Base-by-base conservation (phyloP, 352 stramenopile genomes). In the Thalassiosira gravida region DNA sequence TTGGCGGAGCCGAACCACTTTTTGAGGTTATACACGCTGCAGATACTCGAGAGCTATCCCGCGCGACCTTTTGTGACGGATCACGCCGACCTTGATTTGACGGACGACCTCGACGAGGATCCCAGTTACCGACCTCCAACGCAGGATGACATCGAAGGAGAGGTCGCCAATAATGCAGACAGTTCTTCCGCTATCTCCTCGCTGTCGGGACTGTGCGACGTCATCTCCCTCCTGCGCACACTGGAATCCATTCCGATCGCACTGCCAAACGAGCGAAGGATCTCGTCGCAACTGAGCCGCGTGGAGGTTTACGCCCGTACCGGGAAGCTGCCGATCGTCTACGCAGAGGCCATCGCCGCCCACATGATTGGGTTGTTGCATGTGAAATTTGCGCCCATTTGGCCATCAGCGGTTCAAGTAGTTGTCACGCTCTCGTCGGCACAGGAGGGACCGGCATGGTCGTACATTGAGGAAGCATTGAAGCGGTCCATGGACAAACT, bases 41-140 rank as follows among this genome's bases (percentile, higher is more conserved):
- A 83, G 57, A 89, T 94, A 61, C 75, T 94, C 2, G 73, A 82
- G 13, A 89, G 62, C 37, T 92, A 82, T 78, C 90, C 88, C 30
- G 63, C 57, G 44, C 82, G 80, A 59, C 80, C 83, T 0, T 92
- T 89, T 80, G 74, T 92, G 3, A 84, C 81, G 30, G 77, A 94
- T 74, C 82, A 93, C 66, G 80, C 78, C 18, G 86, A 92, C 5
- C 78, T 94, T 58, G 90, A 94, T 81, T 69, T 92, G 14, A 74
- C 78, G 25, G 85, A 87, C 56, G 90, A 94, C 67, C 80, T 94
- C 27, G 90, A 94, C 18, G 90, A 93, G 71, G 90, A 93, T n/a
- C 65, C 77, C 46, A 79, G 64, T 68, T 75, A 69, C 39, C 52
- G 30, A 44, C 70, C 52, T 62, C 47, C 47, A 44, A 16, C 25